Conservation (phyloP, 208 protist species). For the Leishmania martiniquensis region DNA sequence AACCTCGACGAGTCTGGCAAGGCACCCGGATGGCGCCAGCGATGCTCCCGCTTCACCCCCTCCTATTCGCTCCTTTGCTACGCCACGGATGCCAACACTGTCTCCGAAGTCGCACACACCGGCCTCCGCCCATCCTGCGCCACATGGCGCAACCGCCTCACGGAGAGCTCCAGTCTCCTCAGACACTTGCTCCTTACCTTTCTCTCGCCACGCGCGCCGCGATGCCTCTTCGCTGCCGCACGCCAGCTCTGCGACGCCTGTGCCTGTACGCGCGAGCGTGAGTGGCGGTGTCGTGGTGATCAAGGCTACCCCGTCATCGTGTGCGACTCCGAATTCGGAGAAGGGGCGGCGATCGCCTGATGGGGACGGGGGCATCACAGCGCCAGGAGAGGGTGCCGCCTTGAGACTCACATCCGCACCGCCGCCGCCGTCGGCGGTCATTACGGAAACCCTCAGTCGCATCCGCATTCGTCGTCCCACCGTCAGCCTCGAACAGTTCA, state of each 20-base stretch:
- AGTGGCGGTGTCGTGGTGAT: conserved; percentile 1
- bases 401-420: neutral
- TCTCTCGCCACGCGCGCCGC: neutral
- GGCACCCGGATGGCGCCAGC: neutral
- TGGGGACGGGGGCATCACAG: neutral
- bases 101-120: neutral
- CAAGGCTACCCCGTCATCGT: neutral
- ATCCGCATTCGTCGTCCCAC: conserved; percentile 69
- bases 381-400: neutral
- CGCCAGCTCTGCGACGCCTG: neutral
- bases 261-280: neutral
- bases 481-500: conserved; percentile 57
- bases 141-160: neutral
- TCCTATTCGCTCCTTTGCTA: neutral
- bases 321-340: neutral
- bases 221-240: neutral
- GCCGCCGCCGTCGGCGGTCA: conserved; percentile 14
- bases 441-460: conserved; percentile 35
- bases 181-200: neutral
- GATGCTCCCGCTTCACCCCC: neutral
- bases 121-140: neutral
- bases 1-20: neutral
- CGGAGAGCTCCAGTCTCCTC: neutral
- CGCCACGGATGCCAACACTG: too few relatives aligned
- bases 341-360: neutral